phyloP scores from a whole-genome alignment of 1,139 yeast species.

The Protomyces pachydermus region DNA sequence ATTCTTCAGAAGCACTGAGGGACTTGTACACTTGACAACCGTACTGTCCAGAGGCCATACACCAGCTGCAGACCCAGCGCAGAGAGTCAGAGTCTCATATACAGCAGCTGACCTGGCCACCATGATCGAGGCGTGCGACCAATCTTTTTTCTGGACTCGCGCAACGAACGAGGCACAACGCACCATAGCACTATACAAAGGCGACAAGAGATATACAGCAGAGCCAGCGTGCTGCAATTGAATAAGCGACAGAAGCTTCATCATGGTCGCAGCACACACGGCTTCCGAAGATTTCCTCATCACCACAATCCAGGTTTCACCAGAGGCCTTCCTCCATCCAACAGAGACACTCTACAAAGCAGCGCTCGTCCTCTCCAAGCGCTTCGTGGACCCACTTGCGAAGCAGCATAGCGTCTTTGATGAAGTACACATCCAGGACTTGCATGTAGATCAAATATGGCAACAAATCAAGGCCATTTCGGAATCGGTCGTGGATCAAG shows the following conservation, averaged over 20 bases:
- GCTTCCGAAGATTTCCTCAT: background rate
- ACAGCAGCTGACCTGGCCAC: background rate
- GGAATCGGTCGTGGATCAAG: slow-evolving; percentile 15
- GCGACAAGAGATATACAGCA: too few relatives aligned
- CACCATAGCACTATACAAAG: too few relatives aligned
- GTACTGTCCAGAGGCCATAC: too few relatives aligned
- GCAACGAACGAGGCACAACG: background rate
- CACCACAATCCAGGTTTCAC: background rate
- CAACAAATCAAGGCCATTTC: slow-evolving; percentile 80
- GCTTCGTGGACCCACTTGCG: slow-evolving; percentile 57
- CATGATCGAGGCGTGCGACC: background rate
- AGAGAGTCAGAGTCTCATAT: too few relatives aligned
- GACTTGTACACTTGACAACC: too few relatives aligned
- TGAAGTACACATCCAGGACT: slow-evolving; percentile 75
- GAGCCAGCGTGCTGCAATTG: too few relatives aligned
- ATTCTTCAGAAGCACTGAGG: too few relatives aligned
- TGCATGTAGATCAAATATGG: slow-evolving; percentile 88
- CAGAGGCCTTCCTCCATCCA: slow-evolving; percentile 27
- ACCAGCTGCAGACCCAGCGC: too few relatives aligned
- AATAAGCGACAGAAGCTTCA: too few relatives aligned
- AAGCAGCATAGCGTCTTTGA: slow-evolving; percentile 59
- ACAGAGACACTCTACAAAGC: slow-evolving; percentile 24
- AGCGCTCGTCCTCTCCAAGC: slow-evolving; percentile 22
- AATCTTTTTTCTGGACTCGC: background rate
- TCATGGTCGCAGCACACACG: background rate